A percentile compares a stretch with the other conserved stretches of the same genome.
These are phyloP conservation scores for Colletotrichum spaethianum DNA, from an alignment of 2,329 filamentous ascomycete genomes.

Conservation along the genomic window DNA sequence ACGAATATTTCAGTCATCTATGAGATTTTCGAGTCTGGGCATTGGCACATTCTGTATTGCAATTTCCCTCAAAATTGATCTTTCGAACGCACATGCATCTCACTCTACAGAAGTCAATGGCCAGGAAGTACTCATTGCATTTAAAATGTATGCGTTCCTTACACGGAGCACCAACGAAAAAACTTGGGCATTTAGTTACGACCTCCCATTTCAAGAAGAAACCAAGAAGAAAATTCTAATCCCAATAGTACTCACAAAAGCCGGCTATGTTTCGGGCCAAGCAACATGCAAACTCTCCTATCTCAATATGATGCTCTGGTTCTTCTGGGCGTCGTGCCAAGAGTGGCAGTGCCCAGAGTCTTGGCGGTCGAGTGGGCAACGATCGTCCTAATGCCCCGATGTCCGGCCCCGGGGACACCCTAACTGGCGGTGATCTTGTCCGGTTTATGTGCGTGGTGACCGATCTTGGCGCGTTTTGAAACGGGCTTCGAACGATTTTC, in stretches of 20 bases:
- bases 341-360: conserved; percentile 35
- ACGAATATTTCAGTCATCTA: no score
- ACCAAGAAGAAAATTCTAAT: no score
- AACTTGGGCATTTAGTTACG: no score
- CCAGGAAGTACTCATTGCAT: no score
- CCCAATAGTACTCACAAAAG: neutral
- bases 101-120: no score
- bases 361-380: conserved; percentile 26
- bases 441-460: conserved; percentile 7
- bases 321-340: conserved; percentile 30
- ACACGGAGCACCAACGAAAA: no score
- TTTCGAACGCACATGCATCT: no score
- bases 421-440: conserved; percentile 20
- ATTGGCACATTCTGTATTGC: no score
- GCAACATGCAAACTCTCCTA: neutral
- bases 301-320: conserved; percentile 33
- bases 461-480: conserved; percentile 29
- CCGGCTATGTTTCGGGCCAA: neutral
- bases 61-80: no score
- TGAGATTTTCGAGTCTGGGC: no score
- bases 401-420: neutral
- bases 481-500: conserved; percentile 9
- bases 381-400: conserved; percentile 20
- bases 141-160: no score
- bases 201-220: neutral